Evolutionary conservation across 176 grass and related monocot species (phyloP), one percentile per base, ranked within the genome.

Genomic region (Pontederia crassipes): DNA sequence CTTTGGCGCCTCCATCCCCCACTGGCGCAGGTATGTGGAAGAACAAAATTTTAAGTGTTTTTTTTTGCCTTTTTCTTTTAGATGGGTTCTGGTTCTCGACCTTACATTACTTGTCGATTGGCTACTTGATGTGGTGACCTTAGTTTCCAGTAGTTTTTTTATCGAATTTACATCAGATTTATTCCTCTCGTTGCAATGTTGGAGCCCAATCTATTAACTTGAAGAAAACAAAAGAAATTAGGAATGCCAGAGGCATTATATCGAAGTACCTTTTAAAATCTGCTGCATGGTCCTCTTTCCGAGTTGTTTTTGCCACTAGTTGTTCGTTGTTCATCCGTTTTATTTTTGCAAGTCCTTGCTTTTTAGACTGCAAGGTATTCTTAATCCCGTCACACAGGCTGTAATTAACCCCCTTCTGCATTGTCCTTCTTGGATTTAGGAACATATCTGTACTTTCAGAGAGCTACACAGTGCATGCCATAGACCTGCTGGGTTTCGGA

Each of bases 401-500:
- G 3, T 28, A 46, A 68, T 26, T 17, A 14, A 13, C 28, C 61
- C 54, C 53, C 14, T 60, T 72, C 48, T 45, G 53, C 20, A 10
- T 27, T 17, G 4, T 26, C 62, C 32, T 64, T 12, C 11, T 73
- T 66, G 16, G 45, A 52, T 69, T 62, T 61, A 82, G 74, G 80
- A 82, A 82, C 57, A 89, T 98, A 26, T 81, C 68, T 0, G 79
- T 98, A 60, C 49, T 92, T 6, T 88, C 93, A 35, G 73, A 98
- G 79, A 77, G 70, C 27, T 60, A 88, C 56, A 92, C 87, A 1
- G 82, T 98, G 1, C 92, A 92, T 57, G 93, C 93, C 29, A 80
- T 98, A 10, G 93, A 98, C 77, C 52, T 92, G 45, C 71, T 98
- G 67, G 93, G 93, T 64, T 98, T 98, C 16, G 93, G 82, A 48